Base-by-base conservation (phyloP, 306 rosid species). In the Cyclanthera cordifolia region DNA sequence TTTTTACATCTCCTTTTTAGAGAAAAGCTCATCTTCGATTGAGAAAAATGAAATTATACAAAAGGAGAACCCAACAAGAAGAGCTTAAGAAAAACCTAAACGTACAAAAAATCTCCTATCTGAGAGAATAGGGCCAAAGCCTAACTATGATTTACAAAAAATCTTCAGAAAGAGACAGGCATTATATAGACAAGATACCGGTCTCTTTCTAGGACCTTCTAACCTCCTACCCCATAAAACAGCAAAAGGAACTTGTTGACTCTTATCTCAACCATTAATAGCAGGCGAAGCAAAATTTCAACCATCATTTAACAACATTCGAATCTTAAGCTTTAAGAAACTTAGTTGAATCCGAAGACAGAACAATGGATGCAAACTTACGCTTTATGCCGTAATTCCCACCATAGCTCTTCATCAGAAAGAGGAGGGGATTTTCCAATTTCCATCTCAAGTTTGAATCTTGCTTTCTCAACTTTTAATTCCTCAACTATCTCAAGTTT, bases 381-480 rank as follows among this genome's bases (percentile, higher is more conserved):
- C 96, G 94, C 98, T 80, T 83, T 89, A 53, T 78, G 80, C 72
- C 91, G 77, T 68, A 93, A 73, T 77, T 93, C 98, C 93, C 85
- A 67, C 96, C 95, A 89, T 72, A 84, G 72, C 70, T 89, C 88
- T n/a, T 89, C 90, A 67, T 93, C 95, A 61, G 94, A 81, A 64
- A 87, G 96, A 37, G 91, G 93, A n/a, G 98, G 98, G 79, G 96
- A 79, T 83, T 87, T 89, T 67, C 96, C 98, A 75, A 93, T 93
- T 78, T 87, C 93, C 34, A 86, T 82, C 88, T 93, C 98, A 60
- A 93, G 87, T 81, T 81, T 76, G 74, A 84, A 77, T 64, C 98
- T 83, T 20, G 87, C 86, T 73, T 65, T 83, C 82, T 86, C 94
- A 28, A 72, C 71, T 75, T 80, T 89, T 73, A 93, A 73, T 72